Conservation (phyloP, 305 asterid genomes). For the Fraxinus angustifolia region DNA sequence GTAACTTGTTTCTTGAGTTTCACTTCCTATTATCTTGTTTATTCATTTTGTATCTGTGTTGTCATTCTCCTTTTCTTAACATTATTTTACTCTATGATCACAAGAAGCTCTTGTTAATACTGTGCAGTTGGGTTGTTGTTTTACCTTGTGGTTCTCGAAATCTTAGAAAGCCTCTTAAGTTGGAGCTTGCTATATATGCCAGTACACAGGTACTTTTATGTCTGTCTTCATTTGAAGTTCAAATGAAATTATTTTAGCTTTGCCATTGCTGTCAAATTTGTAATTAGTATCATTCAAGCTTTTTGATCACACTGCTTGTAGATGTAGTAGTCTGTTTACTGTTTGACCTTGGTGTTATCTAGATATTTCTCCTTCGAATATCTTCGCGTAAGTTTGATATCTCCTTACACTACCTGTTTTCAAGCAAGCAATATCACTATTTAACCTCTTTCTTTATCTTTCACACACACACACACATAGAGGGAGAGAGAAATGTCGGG, state of each 20-base stretch:
- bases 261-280: not conserved
- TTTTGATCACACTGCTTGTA: not conserved
- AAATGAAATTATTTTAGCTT: not conserved
- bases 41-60: not conserved
- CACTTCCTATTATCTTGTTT: not conserved
- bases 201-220: constrained; percentile 52
- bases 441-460: not conserved
- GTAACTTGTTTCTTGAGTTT: not conserved
- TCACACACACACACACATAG: not conserved
- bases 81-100: not conserved
- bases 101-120: constrained; percentile 3
- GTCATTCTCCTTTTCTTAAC: not conserved
- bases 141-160: constrained; percentile 79
- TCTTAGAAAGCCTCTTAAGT: constrained; percentile 63
- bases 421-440: not conserved
- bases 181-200: constrained; percentile 89
- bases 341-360: not conserved
- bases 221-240: constrained; percentile 7
- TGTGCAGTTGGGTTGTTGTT: constrained; percentile 83
- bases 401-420: not conserved
- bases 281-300: not conserved
- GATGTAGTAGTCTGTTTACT: not conserved
- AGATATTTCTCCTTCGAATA: constrained; percentile 12
- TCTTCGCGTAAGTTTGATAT: not conserved
- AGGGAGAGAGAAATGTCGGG: not conserved